These are phyloP conservation scores for Lactifluus hygrophoroides DNA, from an alignment of 768 basidiomycete species.

Conservation along the genomic window DNA sequence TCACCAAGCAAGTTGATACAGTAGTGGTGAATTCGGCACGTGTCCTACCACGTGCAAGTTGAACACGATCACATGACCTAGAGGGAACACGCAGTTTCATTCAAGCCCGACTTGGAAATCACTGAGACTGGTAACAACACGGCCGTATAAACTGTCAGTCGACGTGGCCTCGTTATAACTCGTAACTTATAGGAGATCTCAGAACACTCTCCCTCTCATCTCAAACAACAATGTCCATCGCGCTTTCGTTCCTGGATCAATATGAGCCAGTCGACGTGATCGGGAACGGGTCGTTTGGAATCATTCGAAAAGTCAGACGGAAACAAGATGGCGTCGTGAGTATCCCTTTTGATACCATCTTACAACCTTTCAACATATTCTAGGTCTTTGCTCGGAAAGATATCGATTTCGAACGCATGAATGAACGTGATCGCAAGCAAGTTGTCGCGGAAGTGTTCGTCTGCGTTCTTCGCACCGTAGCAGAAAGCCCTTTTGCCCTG, in stretches of 20 bases:
- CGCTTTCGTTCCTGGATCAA: conserved; percentile 47
- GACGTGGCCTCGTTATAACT: neutral
- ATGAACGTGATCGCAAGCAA: conserved; percentile 90
- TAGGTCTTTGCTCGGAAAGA: conserved; percentile 89
- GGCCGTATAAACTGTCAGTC: neutral
- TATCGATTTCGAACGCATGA: conserved; percentile 96
- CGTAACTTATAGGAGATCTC: neutral
- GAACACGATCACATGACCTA: conserved; percentile 12
- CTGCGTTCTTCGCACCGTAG: neutral
- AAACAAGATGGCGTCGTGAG: conserved; percentile 76
- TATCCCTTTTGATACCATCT: conserved; percentile 19
- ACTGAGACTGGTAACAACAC: neutral
- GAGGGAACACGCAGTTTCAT: neutral
- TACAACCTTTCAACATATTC: conserved; percentile 4
- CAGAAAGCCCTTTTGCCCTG: neutral
- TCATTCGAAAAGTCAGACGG: conserved; percentile 88
- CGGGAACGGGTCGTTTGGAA: conserved; percentile 95
- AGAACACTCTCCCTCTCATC: neutral
- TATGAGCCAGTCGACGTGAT: conserved; percentile 90
- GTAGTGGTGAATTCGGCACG: too few species aligned
- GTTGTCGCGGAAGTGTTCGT: conserved; percentile 97
- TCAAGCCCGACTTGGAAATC: neutral
- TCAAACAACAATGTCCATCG: conserved; percentile 13
- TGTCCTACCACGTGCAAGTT: conserved; percentile 11
- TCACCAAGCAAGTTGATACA: too few species aligned